These are phyloP conservation scores for Melanopsichium pennsylvanicum DNA, from an alignment of 1,284 basidiomycete genomes.

Conservation along the genomic window DNA sequence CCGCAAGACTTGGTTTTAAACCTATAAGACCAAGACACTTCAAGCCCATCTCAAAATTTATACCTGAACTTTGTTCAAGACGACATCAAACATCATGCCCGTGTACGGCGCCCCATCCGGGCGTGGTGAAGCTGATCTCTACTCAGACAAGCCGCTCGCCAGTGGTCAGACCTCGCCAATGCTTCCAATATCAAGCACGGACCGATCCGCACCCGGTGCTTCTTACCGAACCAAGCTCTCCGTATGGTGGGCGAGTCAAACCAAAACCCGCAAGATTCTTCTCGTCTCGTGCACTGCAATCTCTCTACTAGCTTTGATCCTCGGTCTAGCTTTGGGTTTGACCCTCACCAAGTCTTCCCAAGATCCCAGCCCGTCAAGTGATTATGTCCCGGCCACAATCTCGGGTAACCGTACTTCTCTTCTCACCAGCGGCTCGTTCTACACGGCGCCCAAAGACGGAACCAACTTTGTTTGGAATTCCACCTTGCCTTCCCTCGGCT, in stretches of 20 bases:
- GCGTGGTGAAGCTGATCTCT: conserved; percentile 6
- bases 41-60: too few relatives aligned
- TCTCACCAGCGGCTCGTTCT: conserved; percentile 22
- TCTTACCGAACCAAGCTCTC: not conserved
- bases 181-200: too few relatives aligned
- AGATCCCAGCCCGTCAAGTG: conserved; percentile 10
- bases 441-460: conserved; percentile 26
- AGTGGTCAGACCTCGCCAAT: conserved; percentile 4
- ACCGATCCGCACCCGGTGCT: not conserved
- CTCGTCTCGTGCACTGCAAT: not conserved
- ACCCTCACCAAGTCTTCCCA: conserved; percentile 16
- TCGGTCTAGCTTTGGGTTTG: conserved; percentile 35
- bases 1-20: too few relatives aligned
- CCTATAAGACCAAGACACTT: too few relatives aligned
- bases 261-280: conserved; percentile 13
- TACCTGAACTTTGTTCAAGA: too few relatives aligned
- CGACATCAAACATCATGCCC: conserved; percentile 2
- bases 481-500: conserved; percentile 14
- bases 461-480: conserved; percentile 42
- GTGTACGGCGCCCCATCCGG: not conserved
- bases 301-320: conserved; percentile 19
- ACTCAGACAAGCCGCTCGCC: conserved; percentile 10
- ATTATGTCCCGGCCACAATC: conserved; percentile 28
- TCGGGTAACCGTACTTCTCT: conserved; percentile 21
- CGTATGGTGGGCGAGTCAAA: conserved; percentile 13